phyloP scores from a whole-genome alignment of 2,329 filamentous ascomycete genomes.

The Ceratocystis diversiconidia region DNA sequence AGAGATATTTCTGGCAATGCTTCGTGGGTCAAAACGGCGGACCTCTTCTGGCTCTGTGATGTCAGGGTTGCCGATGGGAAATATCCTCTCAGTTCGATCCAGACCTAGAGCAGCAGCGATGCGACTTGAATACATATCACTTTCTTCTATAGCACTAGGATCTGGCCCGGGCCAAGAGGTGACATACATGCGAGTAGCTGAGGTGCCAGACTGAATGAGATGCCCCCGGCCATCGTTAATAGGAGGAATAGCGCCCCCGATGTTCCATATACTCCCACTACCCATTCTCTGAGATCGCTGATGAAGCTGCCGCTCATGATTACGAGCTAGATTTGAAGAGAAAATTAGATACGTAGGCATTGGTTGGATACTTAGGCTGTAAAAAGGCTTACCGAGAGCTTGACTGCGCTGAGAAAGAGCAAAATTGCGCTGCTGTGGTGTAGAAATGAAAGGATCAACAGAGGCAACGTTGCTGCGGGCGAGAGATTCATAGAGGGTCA shows the following conservation, averaged over 20 bases:
- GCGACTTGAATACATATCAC: conserved; percentile 55
- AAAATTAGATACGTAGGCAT: not conserved
- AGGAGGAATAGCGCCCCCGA: conserved; percentile 23
- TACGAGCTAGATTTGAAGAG: not conserved
- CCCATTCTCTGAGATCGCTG: not conserved
- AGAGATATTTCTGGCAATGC: conserved; percentile 16
- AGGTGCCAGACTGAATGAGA: conserved; percentile 54
- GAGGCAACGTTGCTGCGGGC: conserved; percentile 8
- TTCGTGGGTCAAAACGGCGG: conserved; percentile 21
- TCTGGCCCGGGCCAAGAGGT: conserved; percentile 34
- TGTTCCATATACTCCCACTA: conserved; percentile 15
- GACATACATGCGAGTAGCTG: conserved; percentile 46
- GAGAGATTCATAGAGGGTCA: conserved; percentile 10
- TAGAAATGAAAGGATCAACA: conserved; percentile 14
- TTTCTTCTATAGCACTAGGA: conserved; percentile 41
- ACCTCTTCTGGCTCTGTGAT: conserved; percentile 22
- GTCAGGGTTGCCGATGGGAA: conserved; percentile 30
- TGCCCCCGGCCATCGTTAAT: conserved; percentile 50
- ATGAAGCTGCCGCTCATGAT: not conserved
- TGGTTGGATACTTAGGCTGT: not conserved
- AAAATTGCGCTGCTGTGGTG: conserved; percentile 9
- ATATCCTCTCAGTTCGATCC: conserved; percentile 51
- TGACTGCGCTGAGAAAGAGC: conserved; percentile 8
- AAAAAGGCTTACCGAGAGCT: conserved; percentile 8
- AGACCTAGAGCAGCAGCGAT: conserved; percentile 72